These are phyloP conservation scores for Tagetes patula DNA, from an alignment of 129 eudicot genomes.

Conservation along the genomic window DNA sequence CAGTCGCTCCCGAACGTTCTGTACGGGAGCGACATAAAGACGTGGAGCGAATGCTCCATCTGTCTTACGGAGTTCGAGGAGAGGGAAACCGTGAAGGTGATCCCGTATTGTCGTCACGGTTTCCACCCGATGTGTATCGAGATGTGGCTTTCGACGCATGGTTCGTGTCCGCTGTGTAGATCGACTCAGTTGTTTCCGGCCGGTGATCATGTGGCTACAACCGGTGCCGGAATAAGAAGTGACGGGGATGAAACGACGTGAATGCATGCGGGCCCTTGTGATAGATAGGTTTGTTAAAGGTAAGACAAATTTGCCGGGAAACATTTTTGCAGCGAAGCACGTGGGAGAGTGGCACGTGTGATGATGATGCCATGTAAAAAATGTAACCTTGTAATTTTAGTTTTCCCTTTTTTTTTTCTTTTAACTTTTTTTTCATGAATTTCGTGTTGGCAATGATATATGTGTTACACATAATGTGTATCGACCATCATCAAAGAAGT, in stretches of 20 bases:
- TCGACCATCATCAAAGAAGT: neutral
- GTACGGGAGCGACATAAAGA: slow-evolving; percentile 41
- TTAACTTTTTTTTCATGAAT: neutral
- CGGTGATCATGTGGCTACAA: slow-evolving; percentile 25
- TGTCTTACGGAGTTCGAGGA: slow-evolving; percentile 69
- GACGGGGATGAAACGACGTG: slow-evolving; percentile 17
- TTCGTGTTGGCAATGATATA: slow-evolving; percentile 13
- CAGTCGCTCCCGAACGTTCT: slow-evolving; percentile 37
- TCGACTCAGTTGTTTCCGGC: slow-evolving; percentile 43
- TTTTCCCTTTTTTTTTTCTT: neutral
- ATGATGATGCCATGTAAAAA: slow-evolving; percentile 25
- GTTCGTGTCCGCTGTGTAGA: slow-evolving; percentile 68
- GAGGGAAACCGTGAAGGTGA: slow-evolving; percentile 54
- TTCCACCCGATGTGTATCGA: slow-evolving; percentile 71
- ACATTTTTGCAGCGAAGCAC: slow-evolving; percentile 24
- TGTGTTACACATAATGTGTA: neutral
- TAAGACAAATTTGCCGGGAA: slow-evolving; percentile 39
- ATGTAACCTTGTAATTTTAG: neutral
- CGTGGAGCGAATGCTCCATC: slow-evolving; percentile 51
- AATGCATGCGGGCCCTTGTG: slow-evolving; percentile 35
- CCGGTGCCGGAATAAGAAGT: slow-evolving; percentile 16
- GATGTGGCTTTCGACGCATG: slow-evolving; percentile 69
- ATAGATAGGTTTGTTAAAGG: slow-evolving; percentile 14
- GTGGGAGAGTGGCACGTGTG: slow-evolving; percentile 36
- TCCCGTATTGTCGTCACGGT: slow-evolving; percentile 64